Percentiles rank a stretch among this genome's conserved stretches.
phyloP scores from a whole-genome alignment of 306 rosid genomes.

The Rubus idaeus region DNA sequence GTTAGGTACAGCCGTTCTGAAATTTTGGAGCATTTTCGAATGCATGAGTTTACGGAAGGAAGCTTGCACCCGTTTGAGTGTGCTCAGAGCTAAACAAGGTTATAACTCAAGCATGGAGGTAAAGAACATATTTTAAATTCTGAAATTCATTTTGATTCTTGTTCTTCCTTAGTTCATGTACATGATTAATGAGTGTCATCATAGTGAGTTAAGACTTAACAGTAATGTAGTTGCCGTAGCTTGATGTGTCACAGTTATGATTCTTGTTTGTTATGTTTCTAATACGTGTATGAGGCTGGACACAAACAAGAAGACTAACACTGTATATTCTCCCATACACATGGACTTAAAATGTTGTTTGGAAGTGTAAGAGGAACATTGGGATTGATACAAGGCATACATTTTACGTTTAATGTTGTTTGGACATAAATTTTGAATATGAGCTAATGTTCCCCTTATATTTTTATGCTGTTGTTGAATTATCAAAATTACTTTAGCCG shows the following conservation, averaged over 20 bases:
- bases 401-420: not conserved
- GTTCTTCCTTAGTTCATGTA: not conserved
- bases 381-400: not conserved
- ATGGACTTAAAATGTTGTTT: not conserved
- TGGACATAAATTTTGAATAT: not conserved
- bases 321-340: not conserved
- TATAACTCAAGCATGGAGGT: slow-evolving; percentile 19
- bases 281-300: too few species aligned
- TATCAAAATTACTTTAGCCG: not conserved
- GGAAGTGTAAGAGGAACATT: not conserved
- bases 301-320: not conserved
- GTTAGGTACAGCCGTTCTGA: slow-evolving; percentile 68
- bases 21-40: slow-evolving; percentile 77
- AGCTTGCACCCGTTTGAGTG: slow-evolving; percentile 93
- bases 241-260: not conserved
- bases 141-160: not conserved
- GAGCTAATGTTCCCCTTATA: not conserved
- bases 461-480: not conserved
- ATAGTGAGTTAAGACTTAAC: not conserved
- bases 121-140: not conserved
- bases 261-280: not conserved
- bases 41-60: slow-evolving; percentile 91
- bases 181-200: not conserved
- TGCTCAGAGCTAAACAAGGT: slow-evolving; percentile 73
- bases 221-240: not conserved